Conservation (phyloP, 2,329 filamentous ascomycete species). For the Exophiala viscosa region DNA sequence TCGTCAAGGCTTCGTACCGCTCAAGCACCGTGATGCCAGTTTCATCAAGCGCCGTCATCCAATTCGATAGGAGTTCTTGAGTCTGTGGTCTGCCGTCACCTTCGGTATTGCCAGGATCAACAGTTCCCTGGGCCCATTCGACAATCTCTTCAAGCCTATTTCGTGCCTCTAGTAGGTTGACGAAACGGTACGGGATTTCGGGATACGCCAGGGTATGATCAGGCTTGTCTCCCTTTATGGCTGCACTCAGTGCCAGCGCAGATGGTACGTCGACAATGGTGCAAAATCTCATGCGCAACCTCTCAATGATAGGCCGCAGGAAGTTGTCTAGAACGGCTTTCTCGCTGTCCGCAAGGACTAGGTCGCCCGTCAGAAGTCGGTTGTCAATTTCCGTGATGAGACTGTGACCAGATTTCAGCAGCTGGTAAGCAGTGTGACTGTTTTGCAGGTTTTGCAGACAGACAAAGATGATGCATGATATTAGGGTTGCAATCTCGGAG, state of each 20-base stretch:
- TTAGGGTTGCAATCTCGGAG: slow-evolving; percentile 24
- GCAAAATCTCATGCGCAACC: slow-evolving; percentile 26
- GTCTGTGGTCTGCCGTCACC: slow-evolving; percentile 13
- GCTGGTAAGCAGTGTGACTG: slow-evolving; percentile 25
- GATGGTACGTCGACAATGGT: slow-evolving; percentile 26
- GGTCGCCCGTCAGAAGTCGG: slow-evolving; percentile 14
- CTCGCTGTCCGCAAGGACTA: slow-evolving; percentile 22
- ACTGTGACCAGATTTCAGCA: slow-evolving; percentile 23
- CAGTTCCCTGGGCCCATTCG: slow-evolving; percentile 24
- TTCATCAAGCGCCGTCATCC: slow-evolving; percentile 21
- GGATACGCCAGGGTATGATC: slow-evolving; percentile 13
- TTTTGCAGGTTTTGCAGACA: slow-evolving; percentile 29
- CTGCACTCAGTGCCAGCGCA: slow-evolving; percentile 20
- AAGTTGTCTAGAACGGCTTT: slow-evolving; percentile 24
- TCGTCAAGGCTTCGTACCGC: slow-evolving; percentile 21
- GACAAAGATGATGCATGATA: slow-evolving; percentile 30
- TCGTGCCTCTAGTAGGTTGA: slow-evolving; percentile 24
- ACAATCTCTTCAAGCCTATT: slow-evolving; percentile 26
- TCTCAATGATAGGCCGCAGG: slow-evolving; percentile 25
- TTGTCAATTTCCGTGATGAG: slow-evolving; percentile 24
- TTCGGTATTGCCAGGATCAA: slow-evolving; percentile 2
- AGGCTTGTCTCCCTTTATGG: slow-evolving; percentile 11
- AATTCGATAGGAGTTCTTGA: slow-evolving; percentile 19
- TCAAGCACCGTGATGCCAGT: slow-evolving; percentile 14
- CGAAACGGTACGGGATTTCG: slow-evolving; percentile 14